Evolutionary conservation across 1,139 yeast species (phyloP), one percentile per base, ranked within the genome.

Genomic region (Nakaseomyces uthaithaninus): DNA sequence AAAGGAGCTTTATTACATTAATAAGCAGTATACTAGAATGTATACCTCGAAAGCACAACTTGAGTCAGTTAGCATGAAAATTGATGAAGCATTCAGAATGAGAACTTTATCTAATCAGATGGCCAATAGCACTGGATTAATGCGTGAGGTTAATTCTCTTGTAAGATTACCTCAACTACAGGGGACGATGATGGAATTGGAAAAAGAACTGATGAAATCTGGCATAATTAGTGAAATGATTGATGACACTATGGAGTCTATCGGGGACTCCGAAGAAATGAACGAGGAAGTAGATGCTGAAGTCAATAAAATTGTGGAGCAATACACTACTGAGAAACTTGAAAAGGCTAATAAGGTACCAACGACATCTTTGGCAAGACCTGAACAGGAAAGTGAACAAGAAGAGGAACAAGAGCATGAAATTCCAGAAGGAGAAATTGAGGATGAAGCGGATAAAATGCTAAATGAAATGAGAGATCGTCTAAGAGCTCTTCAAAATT

Each of bases 201-300:
- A 91, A 46, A 80, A 76, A 56, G 98, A 93, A 61, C 71, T 93
- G 56, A 80, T 84, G 75, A 84, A 82, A 59, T 78, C 95, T 3
- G 98, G 98, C 0, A 75, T 93, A 38, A 87, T 93, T 45, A 87
- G 84, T 52, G 98, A 93, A 58, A 91, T 93, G 97, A 79, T 89
- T 62, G 87, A 84, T 43, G 98, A 93, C 57, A 78, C 86, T 54
- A 68, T 91, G 44, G 97, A 89, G 47, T 65, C 73, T 41, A 69
- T 80, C 31, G 76, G 72, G 39, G 86, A 79, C 41, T 85, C 80
- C 46, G 80, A 80, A 40, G 77, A 74, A 38, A 81, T 77, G 45
- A 79, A 74, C 19, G 77, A 71, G 41, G 82, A 74, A 49, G 80
- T 81, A 2, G 86, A 80, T 49, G 85, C 77, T 30, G 93, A 85